Evolutionary conservation across 768 basidiomycete genomes (phyloP).

Genomic region (Rickenella mellea): DNA sequence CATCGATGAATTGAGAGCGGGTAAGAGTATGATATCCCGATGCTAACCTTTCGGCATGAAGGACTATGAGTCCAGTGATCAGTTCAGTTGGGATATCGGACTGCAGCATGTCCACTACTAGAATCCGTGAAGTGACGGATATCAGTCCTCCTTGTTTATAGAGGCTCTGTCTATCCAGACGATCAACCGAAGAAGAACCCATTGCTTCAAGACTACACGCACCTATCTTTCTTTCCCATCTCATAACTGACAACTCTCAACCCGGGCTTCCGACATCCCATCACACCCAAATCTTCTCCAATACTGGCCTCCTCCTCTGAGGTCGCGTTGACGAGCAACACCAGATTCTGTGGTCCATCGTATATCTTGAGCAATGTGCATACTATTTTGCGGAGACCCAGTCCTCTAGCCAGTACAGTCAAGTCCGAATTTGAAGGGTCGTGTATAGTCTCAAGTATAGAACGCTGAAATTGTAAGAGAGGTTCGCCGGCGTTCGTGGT

Average conservation of each 20-base stretch:
- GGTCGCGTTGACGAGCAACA: slow-evolving; percentile 77
- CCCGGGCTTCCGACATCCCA: slow-evolving; percentile 85
- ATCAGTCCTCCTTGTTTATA: slow-evolving; percentile 87
- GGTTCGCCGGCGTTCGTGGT: too few species aligned
- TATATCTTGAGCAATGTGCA: slow-evolving; percentile 91
- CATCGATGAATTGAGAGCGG: neutral
- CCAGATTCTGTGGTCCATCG: slow-evolving; percentile 73
- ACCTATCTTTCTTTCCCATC: slow-evolving; percentile 72
- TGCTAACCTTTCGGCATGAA: slow-evolving; percentile 81
- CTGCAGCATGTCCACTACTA: slow-evolving; percentile 91
- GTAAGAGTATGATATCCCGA: too few species aligned
- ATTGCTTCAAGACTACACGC: slow-evolving; percentile 12
- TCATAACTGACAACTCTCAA: slow-evolving; percentile 79
- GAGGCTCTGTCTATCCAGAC: slow-evolving; percentile 61
- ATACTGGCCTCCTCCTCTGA: slow-evolving; percentile 86
- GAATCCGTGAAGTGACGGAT: slow-evolving; percentile 86
- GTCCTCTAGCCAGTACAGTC: slow-evolving; percentile 77
- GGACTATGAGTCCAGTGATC: slow-evolving; percentile 81
- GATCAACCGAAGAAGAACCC: neutral
- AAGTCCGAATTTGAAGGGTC: slow-evolving; percentile 69
- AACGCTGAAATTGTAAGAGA: neutral
- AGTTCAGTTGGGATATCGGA: slow-evolving; percentile 75
- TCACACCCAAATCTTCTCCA: slow-evolving; percentile 84
- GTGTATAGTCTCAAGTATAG: neutral
- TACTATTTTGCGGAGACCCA: slow-evolving; percentile 76